These are phyloP conservation scores for Paraphaeosphaeria minitans DNA, from an alignment of 2,329 filamentous ascomycete species.

Conservation along the genomic window DNA sequence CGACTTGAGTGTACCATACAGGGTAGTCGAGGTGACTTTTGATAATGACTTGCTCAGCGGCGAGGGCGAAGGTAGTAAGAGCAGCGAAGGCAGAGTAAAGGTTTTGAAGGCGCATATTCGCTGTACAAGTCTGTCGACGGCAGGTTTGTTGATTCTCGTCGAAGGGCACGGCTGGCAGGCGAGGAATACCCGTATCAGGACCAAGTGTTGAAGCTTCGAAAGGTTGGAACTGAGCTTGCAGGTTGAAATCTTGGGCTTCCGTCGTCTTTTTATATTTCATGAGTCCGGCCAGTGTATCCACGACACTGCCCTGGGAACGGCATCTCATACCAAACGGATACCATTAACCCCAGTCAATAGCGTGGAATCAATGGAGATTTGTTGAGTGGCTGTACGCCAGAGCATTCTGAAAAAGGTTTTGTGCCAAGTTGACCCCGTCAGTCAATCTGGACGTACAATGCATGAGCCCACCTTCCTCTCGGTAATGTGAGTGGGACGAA, in stretches of 20 bases:
- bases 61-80: conserved; percentile 17
- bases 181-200: neutral
- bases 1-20: conserved; percentile 31
- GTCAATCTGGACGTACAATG: conserved; percentile 14
- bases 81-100: conserved; percentile 22
- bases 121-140: neutral
- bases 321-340: neutral
- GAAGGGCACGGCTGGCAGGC: neutral
- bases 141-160: neutral
- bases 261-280: conserved; percentile 1
- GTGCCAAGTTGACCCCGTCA: conserved; percentile 4
- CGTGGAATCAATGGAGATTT: conserved; percentile 8
- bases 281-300: neutral
- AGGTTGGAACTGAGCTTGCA: conserved; percentile 6
- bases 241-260: neutral
- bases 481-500: neutral
- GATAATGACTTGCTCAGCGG: conserved; percentile 16
- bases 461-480: neutral
- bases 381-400: conserved; percentile 20
- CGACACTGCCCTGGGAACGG: neutral
- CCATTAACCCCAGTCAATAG: neutral
- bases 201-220: neutral
- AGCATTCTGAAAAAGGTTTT: conserved; percentile 21
- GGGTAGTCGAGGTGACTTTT: conserved; percentile 33
- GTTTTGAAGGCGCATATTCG: conserved; percentile 25